Evolutionary conservation across 192 early-diverging fungal genomes (phyloP), one percentile per base, ranked within the genome.

Genomic region (Phlyctochytrium bullatum): DNA sequence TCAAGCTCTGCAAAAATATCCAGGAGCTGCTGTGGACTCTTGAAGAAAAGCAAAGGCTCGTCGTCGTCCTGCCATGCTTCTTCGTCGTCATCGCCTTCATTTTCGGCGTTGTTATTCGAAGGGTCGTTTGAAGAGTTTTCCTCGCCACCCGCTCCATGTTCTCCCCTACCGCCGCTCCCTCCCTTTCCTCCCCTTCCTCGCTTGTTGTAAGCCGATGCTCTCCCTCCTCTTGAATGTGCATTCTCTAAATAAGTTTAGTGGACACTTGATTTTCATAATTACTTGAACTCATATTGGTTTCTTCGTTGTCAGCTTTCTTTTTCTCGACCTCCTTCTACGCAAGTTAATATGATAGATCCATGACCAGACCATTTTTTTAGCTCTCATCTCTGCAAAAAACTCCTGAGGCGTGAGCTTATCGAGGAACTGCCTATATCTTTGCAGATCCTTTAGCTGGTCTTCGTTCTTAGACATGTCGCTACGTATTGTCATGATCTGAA

Each of bases 391-490:
- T 58, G 73, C 74, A 50, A 79, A 75, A 63, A 68, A 81, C 72
- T 85, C 83, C n/a, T 50, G n/a, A 20, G 84, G 84, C 34, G 84
- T 84, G 3, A 86, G 66, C 56, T 80, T 84, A 16, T 86, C 84
- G 34, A 86, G 53, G 73, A 86, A 86, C 69, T 82, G 69, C 10
- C 78, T 58, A 61, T 86, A 86, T 34, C 83, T 73, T 70, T 84
- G 79, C 66, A 82, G 63, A 68, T 86, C 84, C 64, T 78, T 77
- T 50, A 86, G 73, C 71, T 84, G 82, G 64, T 86, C 84, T 64
- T 83, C 84, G 66, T 84, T 84, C 59, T 86, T 86, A 57, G 75
- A 75, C 84, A 86, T 83, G 62, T 86, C 84, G 56, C 67, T 71
- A 25, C 82, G 75, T 25, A 84, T 78, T 27, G 66, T 77, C 80